Conservation (phyloP, 148 eudicot species). For the Dianthus caryophyllus region DNA sequence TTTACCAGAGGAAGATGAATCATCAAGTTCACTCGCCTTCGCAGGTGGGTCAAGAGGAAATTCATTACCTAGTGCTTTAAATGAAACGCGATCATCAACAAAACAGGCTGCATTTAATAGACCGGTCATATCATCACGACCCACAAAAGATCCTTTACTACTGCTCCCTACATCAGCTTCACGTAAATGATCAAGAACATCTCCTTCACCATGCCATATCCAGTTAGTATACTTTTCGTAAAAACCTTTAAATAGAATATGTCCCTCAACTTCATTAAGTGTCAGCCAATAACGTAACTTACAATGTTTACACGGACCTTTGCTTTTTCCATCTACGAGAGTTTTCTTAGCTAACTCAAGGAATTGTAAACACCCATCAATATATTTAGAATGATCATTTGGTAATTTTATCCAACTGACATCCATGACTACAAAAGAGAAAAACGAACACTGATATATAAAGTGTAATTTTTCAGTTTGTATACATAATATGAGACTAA, state of each 20-base stretch:
- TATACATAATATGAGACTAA: no score
- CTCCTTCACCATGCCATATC: conserved; percentile 6
- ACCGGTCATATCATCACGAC: conserved; percentile 11
- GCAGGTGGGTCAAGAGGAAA: no score
- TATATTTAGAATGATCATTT: not conserved
- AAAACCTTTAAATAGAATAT: conserved; percentile 12
- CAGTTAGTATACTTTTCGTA: conserved; percentile 4
- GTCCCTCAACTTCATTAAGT: not conserved
- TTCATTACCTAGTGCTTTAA: no score
- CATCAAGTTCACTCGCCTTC: no score
- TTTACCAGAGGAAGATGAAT: no score
- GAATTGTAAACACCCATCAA: not conserved
- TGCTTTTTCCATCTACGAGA: conserved; percentile 1
- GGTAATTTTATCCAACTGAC: conserved; percentile 7
- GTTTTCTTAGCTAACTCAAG: conserved; percentile 7
- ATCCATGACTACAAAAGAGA: conserved; percentile 17
- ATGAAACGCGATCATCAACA: no score
- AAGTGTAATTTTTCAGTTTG: no score
- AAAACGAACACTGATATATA: no score
- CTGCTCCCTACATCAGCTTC: not conserved
- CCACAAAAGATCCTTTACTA: not conserved
- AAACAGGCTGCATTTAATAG: not conserved
- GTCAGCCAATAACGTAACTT: not conserved
- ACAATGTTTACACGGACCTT: conserved; percentile 7
- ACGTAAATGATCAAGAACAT: not conserved